Evolutionary conservation across 306 rosid species (phyloP).

Genomic region (Cucurbita pepo): DNA sequence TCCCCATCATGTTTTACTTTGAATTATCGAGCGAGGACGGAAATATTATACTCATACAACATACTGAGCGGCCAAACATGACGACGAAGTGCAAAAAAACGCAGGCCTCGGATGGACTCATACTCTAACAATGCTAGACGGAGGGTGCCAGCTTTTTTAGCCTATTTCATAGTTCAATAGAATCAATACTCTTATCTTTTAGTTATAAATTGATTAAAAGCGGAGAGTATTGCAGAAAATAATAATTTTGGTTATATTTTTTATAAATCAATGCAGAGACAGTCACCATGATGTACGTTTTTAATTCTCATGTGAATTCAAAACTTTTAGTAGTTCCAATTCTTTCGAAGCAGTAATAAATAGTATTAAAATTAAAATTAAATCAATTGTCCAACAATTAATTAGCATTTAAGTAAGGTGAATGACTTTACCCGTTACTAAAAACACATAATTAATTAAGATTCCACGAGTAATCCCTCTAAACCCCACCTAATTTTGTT

Average conservation of each 20-base stretch:
- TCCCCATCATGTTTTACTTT: neutral
- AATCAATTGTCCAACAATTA: neutral
- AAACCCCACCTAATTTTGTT: neutral
- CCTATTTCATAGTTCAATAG: neutral
- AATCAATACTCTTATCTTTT: too few species aligned
- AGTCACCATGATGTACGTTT: too few species aligned
- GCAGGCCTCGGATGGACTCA: neutral
- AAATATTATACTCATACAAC: neutral
- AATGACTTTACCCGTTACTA: neutral
- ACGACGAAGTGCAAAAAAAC: neutral
- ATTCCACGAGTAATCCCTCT: neutral
- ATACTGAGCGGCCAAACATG: neutral
- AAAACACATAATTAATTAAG: neutral
- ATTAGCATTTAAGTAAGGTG: neutral
- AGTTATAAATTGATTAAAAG: too few species aligned
- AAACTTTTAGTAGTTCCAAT: too few species aligned
- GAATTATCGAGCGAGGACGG: neutral
- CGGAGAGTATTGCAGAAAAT: too few species aligned
- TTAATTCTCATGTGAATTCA: too few species aligned
- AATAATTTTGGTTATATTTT: too few species aligned
- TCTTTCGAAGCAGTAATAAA: too few species aligned
- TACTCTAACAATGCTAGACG: neutral
- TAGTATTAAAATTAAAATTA: too few species aligned
- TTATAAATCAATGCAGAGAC: too few species aligned
- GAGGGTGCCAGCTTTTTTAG: neutral